A percentile compares a stretch with the other conserved stretches of the same genome.
phyloP scores from a whole-genome alignment of 305 asterid species.

The Fraxinus floribunda region DNA sequence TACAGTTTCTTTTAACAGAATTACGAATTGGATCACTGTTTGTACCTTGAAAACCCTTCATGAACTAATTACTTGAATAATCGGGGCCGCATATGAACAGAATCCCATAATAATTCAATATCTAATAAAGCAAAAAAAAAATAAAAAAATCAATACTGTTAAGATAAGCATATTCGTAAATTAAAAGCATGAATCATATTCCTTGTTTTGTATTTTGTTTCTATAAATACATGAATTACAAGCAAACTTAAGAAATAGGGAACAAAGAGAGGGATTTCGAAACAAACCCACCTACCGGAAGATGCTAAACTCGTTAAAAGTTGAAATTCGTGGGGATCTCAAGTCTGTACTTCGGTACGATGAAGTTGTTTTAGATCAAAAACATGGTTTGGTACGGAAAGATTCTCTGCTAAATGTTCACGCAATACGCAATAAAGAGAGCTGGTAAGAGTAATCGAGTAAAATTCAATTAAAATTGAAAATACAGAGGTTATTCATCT shows the following conservation, averaged over 20 bases:
- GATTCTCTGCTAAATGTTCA: too few relatives aligned
- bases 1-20: conserved; percentile 31
- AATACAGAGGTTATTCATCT: too few relatives aligned
- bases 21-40: conserved; percentile 28
- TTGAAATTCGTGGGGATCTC: neutral
- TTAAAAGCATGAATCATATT: neutral
- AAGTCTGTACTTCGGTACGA: neutral
- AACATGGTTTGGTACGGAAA: too few relatives aligned
- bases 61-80: conserved; percentile 44
- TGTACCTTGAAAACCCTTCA: conserved; percentile 54
- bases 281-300: neutral
- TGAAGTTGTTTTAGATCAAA: neutral
- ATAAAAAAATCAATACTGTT: neutral
- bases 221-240: neutral
- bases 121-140: conserved; percentile 22
- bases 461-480: too few relatives aligned
- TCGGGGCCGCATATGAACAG: conserved; percentile 28
- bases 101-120: conserved; percentile 23
- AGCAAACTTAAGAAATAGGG: neutral
- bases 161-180: neutral
- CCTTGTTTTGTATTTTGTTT: neutral
- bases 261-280: neutral
- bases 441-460: too few relatives aligned
- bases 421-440: too few relatives aligned
- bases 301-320: neutral